Base-by-base conservation (phyloP, 495 filamentous ascomycete genomes). In the Apiosordaria backusii region DNA sequence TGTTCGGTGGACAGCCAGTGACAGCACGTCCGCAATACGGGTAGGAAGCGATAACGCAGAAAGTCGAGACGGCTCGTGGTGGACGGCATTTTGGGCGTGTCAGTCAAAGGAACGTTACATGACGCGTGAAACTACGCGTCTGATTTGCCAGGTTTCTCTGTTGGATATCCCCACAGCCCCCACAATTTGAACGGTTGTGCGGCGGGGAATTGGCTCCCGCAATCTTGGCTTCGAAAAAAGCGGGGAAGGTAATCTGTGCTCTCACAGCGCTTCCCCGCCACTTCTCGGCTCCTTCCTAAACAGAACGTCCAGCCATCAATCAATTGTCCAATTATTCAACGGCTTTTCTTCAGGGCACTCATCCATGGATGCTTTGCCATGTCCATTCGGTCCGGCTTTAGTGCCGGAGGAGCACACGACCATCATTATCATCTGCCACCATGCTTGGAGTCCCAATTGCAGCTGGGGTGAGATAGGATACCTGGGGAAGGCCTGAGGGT, bases 71-170 rank as follows among this genome's bases (percentile, higher is more conserved):
- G 10, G 35, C 35, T 45, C 35, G 35, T 45, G 35, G 35, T 45
- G 35, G 35, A 45, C 35, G 35, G 35, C 9, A 45, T 15, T 45
- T n/a, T 45, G 9, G 35, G 35, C 35, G 35, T 45, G 35, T 45
- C n/a, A 22, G 22, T 60, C 26, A 27, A 40, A 27, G 59, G 66
- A 68, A 68, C 66, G 66, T 68, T 68, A 68, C 66, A 68, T 68
- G 62, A 61, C 26, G 21, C 50, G 59, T 61, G 25, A 22, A 61
- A 18, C 35, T 45, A 40, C 59, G 27, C 18, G 27, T 35, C 24
- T 40, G 25, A 61, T 61, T 61, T 10, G 59, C 18, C 27, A 27
- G 59, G 18, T 7, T 24, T 25, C n/a, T 13, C 4, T 4, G 26
- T 15, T 45, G 29, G 25, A 4, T 9, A 19, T 9, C 27, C 18